Evolutionary conservation across 2,329 filamentous ascomycete genomes (phyloP), one percentile per base, ranked within the genome.

Genomic region (Colletotrichum abscissum): DNA sequence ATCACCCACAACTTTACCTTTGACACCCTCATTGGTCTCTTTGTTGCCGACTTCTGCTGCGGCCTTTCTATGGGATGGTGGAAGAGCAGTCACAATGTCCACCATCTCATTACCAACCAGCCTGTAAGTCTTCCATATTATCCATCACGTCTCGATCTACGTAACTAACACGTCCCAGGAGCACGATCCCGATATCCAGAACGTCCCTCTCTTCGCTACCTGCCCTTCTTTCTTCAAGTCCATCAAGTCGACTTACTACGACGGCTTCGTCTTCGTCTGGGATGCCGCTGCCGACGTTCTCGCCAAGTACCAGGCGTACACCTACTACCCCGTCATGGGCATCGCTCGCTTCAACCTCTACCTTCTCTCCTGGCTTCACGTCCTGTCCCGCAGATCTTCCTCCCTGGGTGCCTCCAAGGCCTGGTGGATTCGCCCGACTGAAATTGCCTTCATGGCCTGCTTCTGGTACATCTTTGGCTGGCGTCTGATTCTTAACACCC

Each of bases 341-440:
- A 84, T 94, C 67, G 92, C 91, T 3, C 91, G 92, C 73, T 94
- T 94, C 88, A 94, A 94, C 79, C 87, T 94, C 2, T 94, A 93
- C 81, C 81, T 91, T 22, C 86, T 93, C 12, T 92, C 90, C 5
- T 93, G 91, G 91, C 82, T 88, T 19, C 91, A 93, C 79, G 87
- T 94, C 11, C 81, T 93, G 35, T 87, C 87, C 5, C 84, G 84
- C 49, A 85, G 85, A 78, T 89, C 88, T 0, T 87, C 88, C 0
- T 85, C 84, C 42, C 91, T 91, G 69, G 90, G 89, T 63, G 82
- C 79, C 78, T 85, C 81, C 56, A 88, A 87, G 57, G 91, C 91
- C 0, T 90, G 90, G 87, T 93, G 91, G 90, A 89, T 92, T 75
- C 90, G 91, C 38, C 92, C 90, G 70, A 86, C 90, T 63, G 92